Evolutionary conservation across 306 rosid species (phyloP).

Genomic region (Fagus crenata): DNA sequence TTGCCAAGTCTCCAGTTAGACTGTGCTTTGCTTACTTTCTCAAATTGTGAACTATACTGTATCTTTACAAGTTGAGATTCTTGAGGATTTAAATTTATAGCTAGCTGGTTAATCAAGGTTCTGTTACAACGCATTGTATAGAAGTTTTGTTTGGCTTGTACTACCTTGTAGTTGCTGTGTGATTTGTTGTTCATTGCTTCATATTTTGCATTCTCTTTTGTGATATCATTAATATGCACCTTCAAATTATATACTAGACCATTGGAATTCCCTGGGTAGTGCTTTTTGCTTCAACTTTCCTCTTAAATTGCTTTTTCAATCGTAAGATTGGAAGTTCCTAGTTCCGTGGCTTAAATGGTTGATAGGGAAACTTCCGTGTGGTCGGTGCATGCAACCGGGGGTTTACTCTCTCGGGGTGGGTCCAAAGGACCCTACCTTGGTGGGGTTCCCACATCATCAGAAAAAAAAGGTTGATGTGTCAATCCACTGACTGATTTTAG

Average conservation of each 20-base stretch:
- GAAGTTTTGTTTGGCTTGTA: background rate
- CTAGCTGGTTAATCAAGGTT: background rate
- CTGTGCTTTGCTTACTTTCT: background rate
- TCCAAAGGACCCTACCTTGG: no score
- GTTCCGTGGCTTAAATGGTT: background rate
- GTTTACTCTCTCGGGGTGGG: no score
- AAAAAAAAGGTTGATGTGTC: background rate
- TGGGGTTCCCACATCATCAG: no score
- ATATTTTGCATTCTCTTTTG: background rate
- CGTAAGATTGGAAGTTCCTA: background rate
- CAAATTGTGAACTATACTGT: background rate
- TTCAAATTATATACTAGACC: background rate
- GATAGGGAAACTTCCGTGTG: no score
- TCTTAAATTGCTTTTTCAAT: background rate
- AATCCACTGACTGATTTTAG: no score
- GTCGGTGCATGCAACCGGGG: no score
- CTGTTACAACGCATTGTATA: no score
- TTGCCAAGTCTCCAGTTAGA: background rate
- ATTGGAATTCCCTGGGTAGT: background rate
- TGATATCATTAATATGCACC: background rate
- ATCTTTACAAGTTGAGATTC: background rate
- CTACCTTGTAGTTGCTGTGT: background rate
- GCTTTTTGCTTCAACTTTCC: background rate
- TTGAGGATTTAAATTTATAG: background rate
- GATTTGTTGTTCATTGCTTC: background rate